Base-by-base conservation (phyloP, 1,139 yeast species). In the Magnusiomyces tetraspermus region DNA sequence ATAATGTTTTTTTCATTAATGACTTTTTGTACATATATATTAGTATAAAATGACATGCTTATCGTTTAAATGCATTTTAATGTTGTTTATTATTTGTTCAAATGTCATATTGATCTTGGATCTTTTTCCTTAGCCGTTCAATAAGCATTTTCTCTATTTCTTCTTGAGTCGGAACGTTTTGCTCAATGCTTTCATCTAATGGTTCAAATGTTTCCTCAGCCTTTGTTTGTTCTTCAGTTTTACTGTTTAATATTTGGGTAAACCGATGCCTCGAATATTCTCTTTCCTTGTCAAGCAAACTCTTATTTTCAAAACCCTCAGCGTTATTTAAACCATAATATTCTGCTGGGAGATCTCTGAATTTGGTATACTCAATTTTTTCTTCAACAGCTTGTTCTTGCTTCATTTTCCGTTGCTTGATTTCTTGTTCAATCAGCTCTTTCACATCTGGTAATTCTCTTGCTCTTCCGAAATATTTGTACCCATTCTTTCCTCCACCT, bases 381-480 rank as follows among this genome's bases (percentile, higher is more conserved):
- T 60, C 67, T 51, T 58, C 60, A 47, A 59, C 61, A 49, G 60
- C 60, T 24, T 59, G 60, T 15, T 46, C 48, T 42, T 49, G 50
- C 48, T 55, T 45, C 42, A 50, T 40, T 51, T 53, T 43, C 43
- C 62, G 59, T 30, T 59, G 55, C 54, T 52, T 59, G 59, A 58
- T 54, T 55, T 69, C 71, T 47, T 62, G 61, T 48, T 69, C 66
- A 31, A 83, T 60, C 37, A 80, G 59, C 56, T 77, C 76, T 56
- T 78, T 76, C 2, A 84, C 90, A 59, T 87, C 96, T 0, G 90
- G 86, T 15, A 89, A 68, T 48, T 87, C 94, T 52, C 79, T 75
- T 0, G 96, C 96, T 49, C 96, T 69, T 0, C 97, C 97, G 68
- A 80, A 89, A 66, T 86, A 89, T 58, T 85, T 69, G 61, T 80